Evolutionary conservation across 2,329 filamentous ascomycete species (phyloP), one percentile per base, ranked within the genome.

Genomic region (Dactylellina parvicollis): DNA sequence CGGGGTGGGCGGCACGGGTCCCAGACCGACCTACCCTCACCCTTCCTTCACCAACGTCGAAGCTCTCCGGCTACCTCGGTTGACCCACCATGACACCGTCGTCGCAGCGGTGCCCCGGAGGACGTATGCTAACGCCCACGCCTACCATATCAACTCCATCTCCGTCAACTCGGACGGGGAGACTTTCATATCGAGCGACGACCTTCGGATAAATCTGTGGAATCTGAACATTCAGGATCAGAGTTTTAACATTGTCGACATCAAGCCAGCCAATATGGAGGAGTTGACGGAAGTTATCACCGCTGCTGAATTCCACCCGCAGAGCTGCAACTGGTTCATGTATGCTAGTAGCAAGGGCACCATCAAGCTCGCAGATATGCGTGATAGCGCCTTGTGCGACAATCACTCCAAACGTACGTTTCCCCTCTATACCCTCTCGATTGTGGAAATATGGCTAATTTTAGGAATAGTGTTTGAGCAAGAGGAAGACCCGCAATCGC

Each of bases 301-400:
- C 10, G 95, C 95, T 42, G 95, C 95, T 60, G 95, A 99, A 80
- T 99, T 99, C 79, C 95, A 99, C 80, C 95, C 95, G 4, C 85
- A 89, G 79, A 96, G 93, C 84, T 99, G 95, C 86, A 98, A 99
- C 83, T 96, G 92, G 92, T 98, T 99, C 84, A 99, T 99, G 94
- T 99, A 98, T 81, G 95, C 95, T 78, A 98, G 94, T 82, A 97
- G 93, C 71, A 99, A 99, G 83, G 95, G 95, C 74, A 98, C 95
- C 34, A 98, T 99, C 83, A 99, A 99, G 83, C 85, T 99, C 78
- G 95, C 95, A 50, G 95, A 99, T 79, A 99, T 99, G 95, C 89
- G 95, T 79, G 91, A 97, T 84, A 96, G 92, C 79, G 95, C 95
- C 28, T 84, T 99, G 57, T 99, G 95, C 80, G 95, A 99, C 80